Base-by-base conservation (phyloP, 352 stramenopile genomes). In the Phytophthora litchii region DNA sequence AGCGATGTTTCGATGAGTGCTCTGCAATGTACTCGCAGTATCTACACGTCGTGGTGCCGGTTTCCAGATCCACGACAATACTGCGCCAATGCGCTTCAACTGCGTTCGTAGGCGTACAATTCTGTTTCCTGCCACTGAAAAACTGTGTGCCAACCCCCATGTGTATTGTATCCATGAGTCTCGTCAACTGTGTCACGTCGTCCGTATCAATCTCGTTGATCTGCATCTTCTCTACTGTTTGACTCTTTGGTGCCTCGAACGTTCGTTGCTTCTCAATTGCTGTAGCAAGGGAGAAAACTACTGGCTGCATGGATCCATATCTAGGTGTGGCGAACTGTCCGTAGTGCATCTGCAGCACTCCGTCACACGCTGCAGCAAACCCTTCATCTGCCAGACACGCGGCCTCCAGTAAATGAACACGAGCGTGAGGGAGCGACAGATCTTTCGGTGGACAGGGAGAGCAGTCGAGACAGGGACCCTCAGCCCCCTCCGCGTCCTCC, bases 21-120 rank as follows among this genome's bases (percentile, higher is more conserved):
- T 55, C 43, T 11, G 45, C 14, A 14, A 64, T 35, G 25, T 38
- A 47, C 17, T 67, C 23, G 36, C 64, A 72, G 35, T 60, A 72
- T n/a, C 37, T 9, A 38, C 64, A 72, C 16, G 23, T 50, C 5
- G 52, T 42, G 4, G 21, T 41, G 2, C 36, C 45, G 10, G 57
- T 57, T 10, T 52, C 23, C 7, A 40, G 3, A 35, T 72, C 40
- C 35, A 72, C 58, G 0, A 14, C 23, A 40, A 72, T 72, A 11
- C 58, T 48, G 12, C 58, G 51, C 58, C 64, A 72, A 64, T 72
- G 64, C 3, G 64, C 58, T 23, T 69, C 64, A 4, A 68, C 52
- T 0, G 53, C 38, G 20, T 67, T 60, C 9, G 46, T 60, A 3
- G 64, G 58, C 5, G 47, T 44, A 42, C 51, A 60, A 7, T 64